Evolutionary conservation across 2,329 filamentous ascomycete genomes (phyloP).

Genomic region (Fusarium sp.): DNA sequence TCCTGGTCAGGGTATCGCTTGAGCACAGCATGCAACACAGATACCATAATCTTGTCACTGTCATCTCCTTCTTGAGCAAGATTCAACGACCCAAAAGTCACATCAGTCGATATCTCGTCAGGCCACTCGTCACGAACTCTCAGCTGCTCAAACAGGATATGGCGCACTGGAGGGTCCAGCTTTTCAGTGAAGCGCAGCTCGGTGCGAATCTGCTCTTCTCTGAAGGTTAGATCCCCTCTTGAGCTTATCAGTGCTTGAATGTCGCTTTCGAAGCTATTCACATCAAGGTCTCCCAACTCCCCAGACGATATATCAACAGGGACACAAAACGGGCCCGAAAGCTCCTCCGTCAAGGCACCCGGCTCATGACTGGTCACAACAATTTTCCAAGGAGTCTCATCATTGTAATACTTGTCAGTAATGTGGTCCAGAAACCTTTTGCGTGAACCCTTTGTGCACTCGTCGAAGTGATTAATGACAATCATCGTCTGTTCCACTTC

Average conservation of each 20-base stretch:
- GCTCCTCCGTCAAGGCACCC: neutral
- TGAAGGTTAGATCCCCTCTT: accelerated
- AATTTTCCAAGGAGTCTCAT: neutral
- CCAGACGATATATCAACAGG: neutral
- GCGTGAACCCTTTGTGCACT: neutral
- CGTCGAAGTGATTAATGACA: neutral
- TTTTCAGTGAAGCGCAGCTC: neutral
- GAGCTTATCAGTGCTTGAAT: neutral
- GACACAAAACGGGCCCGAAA: neutral
- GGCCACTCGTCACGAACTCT: neutral
- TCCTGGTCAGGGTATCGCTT: neutral
- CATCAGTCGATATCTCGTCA: neutral
- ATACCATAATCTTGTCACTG: neutral
- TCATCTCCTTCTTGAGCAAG: too few relatives aligned
- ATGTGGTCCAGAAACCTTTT: neutral
- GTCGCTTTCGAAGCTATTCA: accelerated
- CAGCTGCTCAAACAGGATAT: neutral
- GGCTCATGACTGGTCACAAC: neutral
- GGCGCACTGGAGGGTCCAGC: neutral
- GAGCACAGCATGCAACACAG: neutral
- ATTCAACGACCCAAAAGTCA: too few relatives aligned
- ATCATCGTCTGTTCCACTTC: neutral
- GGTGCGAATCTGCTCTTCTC: accelerated
- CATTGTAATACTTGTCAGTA: neutral
- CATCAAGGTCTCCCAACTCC: accelerated